Evolutionary conservation across 139 green algal species (phyloP), one percentile per base, ranked within the genome.

Genomic region (Picochlorum sp.): DNA sequence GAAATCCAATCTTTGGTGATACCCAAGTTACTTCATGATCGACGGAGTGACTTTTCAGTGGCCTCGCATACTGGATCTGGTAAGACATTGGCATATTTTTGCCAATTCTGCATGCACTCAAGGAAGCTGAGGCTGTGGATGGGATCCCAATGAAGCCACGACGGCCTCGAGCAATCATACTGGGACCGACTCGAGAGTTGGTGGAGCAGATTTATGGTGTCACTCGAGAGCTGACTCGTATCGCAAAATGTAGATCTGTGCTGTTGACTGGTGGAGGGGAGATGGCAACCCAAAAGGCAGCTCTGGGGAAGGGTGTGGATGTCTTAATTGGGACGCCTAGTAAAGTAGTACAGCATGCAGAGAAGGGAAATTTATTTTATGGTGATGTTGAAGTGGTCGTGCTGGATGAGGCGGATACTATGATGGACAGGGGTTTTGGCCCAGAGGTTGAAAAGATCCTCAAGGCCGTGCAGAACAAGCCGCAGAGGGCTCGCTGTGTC

Each of bases 321-420:
- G 51, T 98, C 20, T 52, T 97, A 13, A 80, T 98, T 45, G 85
- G 75, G 45, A 97, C 92, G 3, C 92, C 92, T 4, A 80, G 81
- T 28, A 74, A 80, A 23, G 71, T 98, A 51, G 67, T 92, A 70
- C 83, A 95, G 74, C 86, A 95, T 62, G 65, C 71, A 60, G 59
- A 83, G 37, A 83, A 86, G 47, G 81, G 85, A n/a, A 76, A 90
- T 63, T 62, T 97, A 51, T 90, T 75, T 54, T 86, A 86, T 50
- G 79, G 87, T 5, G 90, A 97, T 70, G 82, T 97, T 11, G 70
- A 68, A 44, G 73, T 73, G 49, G 65, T 86, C 45, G 89, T 97
- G 5, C 69, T 98, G 23, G 93, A 98, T 72, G 93, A 98, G 73
- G 93, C 93, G 1, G 93, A 98, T 83, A 98, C 93, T 34, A 90